Evolutionary conservation across 805 yeast species (phyloP), one percentile per base, ranked within the genome.

Genomic region (Saccharomycopsis oosterbeekiorum): DNA sequence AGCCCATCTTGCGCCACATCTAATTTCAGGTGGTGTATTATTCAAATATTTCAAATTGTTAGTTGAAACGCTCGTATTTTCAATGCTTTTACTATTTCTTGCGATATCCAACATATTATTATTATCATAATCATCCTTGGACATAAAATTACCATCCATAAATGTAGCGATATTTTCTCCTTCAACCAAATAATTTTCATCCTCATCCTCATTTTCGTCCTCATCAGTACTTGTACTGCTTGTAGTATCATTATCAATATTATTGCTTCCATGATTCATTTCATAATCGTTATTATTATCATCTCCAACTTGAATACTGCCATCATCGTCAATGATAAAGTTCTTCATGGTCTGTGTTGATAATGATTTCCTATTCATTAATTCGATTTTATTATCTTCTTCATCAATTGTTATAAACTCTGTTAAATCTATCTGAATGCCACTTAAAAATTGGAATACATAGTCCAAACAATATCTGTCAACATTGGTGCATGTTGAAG

Each of bases 381-480:
- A 51, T 8, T 17, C 19, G 1, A 24, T 9, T 59, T 17, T 55
- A 65, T 4, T 62, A 67, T 11, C 67, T 70, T 6, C 67, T 17
- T 51, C 59, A 42, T 26, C 41, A n/a, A 34, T 71, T 21, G 59
- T 69, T n/a, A 65, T 75, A 63, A 47, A 47, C n/a, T 47, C 53
- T n/a, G 76, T 80, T 26, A 81, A 65, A 60, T 74, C 76, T n/a
- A 86, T 76, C 59, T 82, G 80, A 65, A 90, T 97, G 2, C 99
- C 99, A 75, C 91, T 75, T 1, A 94, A 74, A 67, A 77, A 58
- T 34, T 56, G 58, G 26, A 60, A 58, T 19, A 63, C 29, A 11
- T 88, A 85, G 69, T 94, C 98, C 21, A 94, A 74, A 65, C 97
- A 89, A 65, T 84, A 89, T 63, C 77, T 76, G 37, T 83, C 81